phyloP scores from a whole-genome alignment of 2,329 filamentous ascomycete species.

The Claviceps maximensis region DNA sequence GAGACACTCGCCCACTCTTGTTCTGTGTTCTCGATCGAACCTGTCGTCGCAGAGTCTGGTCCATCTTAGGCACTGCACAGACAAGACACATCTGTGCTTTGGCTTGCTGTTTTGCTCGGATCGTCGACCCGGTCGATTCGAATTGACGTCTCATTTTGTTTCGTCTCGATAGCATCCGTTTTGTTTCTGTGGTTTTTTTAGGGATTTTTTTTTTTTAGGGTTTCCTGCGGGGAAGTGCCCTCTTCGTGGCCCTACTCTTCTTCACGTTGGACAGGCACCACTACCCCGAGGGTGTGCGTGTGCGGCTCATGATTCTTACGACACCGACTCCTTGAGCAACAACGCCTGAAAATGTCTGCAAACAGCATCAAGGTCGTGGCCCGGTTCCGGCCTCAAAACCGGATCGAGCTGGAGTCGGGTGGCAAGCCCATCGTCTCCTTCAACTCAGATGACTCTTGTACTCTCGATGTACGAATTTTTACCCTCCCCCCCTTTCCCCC shows the following conservation, averaged over 20 bases:
- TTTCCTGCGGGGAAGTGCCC: neutral
- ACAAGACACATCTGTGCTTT: neutral
- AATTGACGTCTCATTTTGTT: neutral
- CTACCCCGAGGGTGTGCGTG: slow-evolving; percentile 2
- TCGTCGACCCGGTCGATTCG: neutral
- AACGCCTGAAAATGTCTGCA: slow-evolving; percentile 36
- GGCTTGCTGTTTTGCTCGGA: neutral
- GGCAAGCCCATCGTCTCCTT: slow-evolving; percentile 88
- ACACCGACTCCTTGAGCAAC: slow-evolving; percentile 2
- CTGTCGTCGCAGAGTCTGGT: neutral
- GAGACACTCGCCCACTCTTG: neutral
- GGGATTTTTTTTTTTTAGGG: neutral
- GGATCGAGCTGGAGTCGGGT: slow-evolving; percentile 77
- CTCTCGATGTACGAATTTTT: slow-evolving; percentile 51
- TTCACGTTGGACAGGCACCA: neutral
- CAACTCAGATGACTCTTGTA: slow-evolving; percentile 77
- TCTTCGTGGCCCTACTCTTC: neutral
- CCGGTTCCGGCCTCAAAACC: slow-evolving; percentile 95
- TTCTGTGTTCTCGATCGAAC: slow-evolving; percentile 1
- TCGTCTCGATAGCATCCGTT: neutral
- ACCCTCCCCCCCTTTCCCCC: slow-evolving; percentile 18
- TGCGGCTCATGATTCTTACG: slow-evolving; percentile 8
- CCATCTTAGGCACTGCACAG: slow-evolving; percentile 2
- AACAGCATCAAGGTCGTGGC: slow-evolving; percentile 81
- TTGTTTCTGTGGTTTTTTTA: neutral